Percentiles rank a stretch among this genome's conserved stretches.
These are phyloP conservation scores for Hypoxylon crocopeplum DNA, from an alignment of 495 filamentous ascomycete species.

Conservation along the genomic window DNA sequence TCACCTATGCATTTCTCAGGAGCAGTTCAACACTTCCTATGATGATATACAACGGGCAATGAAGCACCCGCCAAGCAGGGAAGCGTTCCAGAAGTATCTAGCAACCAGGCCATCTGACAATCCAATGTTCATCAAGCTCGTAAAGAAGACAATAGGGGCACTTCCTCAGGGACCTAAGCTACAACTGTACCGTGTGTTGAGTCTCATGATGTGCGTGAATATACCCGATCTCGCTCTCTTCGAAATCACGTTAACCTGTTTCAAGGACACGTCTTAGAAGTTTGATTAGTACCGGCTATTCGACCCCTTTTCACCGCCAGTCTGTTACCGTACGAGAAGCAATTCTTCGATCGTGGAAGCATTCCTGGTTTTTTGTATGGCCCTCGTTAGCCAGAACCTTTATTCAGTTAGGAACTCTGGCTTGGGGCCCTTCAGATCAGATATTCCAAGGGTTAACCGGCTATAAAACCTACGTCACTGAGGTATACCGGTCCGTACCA, in stretches of 20 bases:
- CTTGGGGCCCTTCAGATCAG: conserved; percentile 66
- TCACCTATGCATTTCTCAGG: conserved; percentile 1
- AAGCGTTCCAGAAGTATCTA: conserved; percentile 17
- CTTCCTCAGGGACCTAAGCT: not conserved
- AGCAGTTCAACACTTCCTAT: not conserved
- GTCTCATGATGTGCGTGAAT: conserved; percentile 1
- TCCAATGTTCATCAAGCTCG: not conserved
- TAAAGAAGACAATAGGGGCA: not conserved
- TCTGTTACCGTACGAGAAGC: conserved; percentile 58
- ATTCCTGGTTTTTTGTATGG: conserved; percentile 60
- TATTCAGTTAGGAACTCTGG: conserved; percentile 57
- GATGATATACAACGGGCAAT: not conserved
- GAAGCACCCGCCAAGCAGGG: not conserved
- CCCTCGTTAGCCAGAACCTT: conserved; percentile 60
- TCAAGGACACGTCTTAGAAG: conserved; percentile 18
- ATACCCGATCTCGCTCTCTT: not conserved
- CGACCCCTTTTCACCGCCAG: conserved; percentile 34
- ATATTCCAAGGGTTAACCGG: conserved; percentile 62
- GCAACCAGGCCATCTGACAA: conserved; percentile 2
- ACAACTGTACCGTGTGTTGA: conserved; percentile 1
- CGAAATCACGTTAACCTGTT: no score
- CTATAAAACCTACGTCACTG: conserved; percentile 49
- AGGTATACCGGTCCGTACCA: no score
- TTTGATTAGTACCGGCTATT: conserved; percentile 31
- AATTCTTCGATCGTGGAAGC: conserved; percentile 59